phyloP scores from a whole-genome alignment of 345 rosid genomes.

The Salix udensis region DNA sequence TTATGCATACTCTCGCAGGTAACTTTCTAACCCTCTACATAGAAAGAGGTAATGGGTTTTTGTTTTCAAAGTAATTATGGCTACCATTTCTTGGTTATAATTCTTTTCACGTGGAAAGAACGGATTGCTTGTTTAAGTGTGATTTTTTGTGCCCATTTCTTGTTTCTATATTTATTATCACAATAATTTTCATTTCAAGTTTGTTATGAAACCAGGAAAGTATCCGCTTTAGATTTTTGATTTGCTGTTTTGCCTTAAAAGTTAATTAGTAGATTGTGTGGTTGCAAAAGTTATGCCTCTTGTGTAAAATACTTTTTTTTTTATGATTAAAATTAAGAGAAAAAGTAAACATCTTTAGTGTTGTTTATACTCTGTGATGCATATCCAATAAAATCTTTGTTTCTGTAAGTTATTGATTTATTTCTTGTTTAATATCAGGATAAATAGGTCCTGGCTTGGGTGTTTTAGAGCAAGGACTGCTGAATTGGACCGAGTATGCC shows the following conservation, averaged over 20 bases:
- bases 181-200: too few relatives aligned
- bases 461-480: neutral
- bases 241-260: too few relatives aligned
- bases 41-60: neutral
- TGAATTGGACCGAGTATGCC: neutral
- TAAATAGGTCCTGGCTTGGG: slow-evolving; percentile 4
- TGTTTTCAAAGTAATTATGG: neutral
- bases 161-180: neutral
- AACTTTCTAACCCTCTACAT: neutral
- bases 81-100: neutral
- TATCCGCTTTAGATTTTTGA: too few relatives aligned
- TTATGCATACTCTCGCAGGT: slow-evolving; percentile 2
- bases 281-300: too few relatives aligned
- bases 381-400: too few relatives aligned
- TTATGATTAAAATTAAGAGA: too few relatives aligned
- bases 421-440: neutral
- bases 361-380: too few relatives aligned
- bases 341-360: too few relatives aligned
- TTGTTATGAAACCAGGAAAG: too few relatives aligned
- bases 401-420: neutral
- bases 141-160: neutral
- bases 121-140: too few relatives aligned
- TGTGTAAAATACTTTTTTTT: too few relatives aligned
- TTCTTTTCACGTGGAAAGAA: neutral
- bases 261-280: too few relatives aligned